Base-by-base conservation (phyloP, 371 early-diverging fungal species). In the Haplosporangium sp. region DNA sequence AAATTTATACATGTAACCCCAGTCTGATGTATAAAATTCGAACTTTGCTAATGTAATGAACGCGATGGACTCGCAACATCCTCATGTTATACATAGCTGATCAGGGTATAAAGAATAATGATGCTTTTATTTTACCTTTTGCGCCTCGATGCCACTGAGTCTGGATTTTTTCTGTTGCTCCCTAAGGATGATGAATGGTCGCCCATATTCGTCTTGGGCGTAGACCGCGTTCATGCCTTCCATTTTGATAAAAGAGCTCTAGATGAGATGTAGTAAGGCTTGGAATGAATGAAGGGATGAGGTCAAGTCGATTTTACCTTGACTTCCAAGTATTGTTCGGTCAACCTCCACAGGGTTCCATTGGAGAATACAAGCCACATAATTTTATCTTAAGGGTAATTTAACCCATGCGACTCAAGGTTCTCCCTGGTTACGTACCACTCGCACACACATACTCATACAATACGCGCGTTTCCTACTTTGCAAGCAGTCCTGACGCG, bases 171-270 rank as follows among this genome's bases (percentile, higher is more conserved):
- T 95, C 70, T 95, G 95, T 81, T 96, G 96, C 85, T 98, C 98
- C 62, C 98, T 87, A 42, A 98, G 92, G 85, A 98, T 97, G 84
- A 98, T 97, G 84, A 97, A 95, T 57, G 98, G 98, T 57, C 98
- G 91, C 60, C 98, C 98, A 85, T 97, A 96, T 85, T 98, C 98
- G 86, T 98, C 98, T 56, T 89, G 89, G 61, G 91, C 89, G 71
- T 90, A 90, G 56, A 90, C 88, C 55, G 91, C 91, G 71, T 74
- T 84, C 84, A 84, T 84, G 67, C 81, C 81, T 19, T 81, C 81
- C 81, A 81, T 81, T 61, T 17, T 65, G 72, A 61, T 61, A 9
- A 34, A 34, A 55, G 11, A 9, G 55, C 34, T 55, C 55, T 55
- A 34, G 55, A 55, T 55, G 55, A 55, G 55, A 55, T 55, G 40